Evolutionary conservation across 1,139 yeast species (phyloP).

Genomic region (Hansenula lynferdii): DNA sequence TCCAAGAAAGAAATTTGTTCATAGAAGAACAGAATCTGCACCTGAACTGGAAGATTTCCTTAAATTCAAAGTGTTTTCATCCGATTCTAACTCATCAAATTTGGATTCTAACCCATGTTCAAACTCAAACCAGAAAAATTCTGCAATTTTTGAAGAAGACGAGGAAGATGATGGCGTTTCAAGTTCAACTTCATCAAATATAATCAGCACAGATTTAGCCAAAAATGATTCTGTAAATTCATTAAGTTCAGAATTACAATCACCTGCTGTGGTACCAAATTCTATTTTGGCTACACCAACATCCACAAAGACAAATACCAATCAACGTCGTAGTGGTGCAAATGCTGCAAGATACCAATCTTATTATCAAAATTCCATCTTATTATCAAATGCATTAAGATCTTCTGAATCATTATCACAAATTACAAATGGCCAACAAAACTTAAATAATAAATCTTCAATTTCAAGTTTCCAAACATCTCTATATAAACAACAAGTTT

Average conservation of each 20-base stretch:
- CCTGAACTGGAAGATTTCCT: slow-evolving; percentile 35
- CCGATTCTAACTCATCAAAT: too few relatives aligned
- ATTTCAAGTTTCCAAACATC: slow-evolving; percentile 12
- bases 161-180: slow-evolving; percentile 23
- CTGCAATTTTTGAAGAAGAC: slow-evolving; percentile 29
- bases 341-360: slow-evolving; percentile 46
- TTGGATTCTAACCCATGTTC: too few relatives aligned
- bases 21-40: slow-evolving; percentile 45
- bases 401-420: slow-evolving; percentile 36
- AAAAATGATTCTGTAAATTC: slow-evolving; percentile 13
- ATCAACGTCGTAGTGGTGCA: slow-evolving; percentile 32
- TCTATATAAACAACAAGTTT: background rate
- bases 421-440: slow-evolving; percentile 6
- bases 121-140: slow-evolving; percentile 11
- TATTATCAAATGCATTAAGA: slow-evolving; percentile 43
- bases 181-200: slow-evolving; percentile 17
- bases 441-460: slow-evolving; percentile 15
- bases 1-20: slow-evolving; percentile 18
- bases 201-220: too few relatives aligned
- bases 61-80: slow-evolving; percentile 16
- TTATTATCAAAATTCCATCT: slow-evolving; percentile 43
- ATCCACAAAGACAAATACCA: too few relatives aligned
- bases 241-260: too few relatives aligned
- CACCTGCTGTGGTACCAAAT: slow-evolving; percentile 8
- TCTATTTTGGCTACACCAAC: slow-evolving; percentile 26